Evolutionary conservation across 176 grass and related monocot genomes (phyloP), one percentile per base, ranked within the genome.

Genomic region (Guadua angustifolia): DNA sequence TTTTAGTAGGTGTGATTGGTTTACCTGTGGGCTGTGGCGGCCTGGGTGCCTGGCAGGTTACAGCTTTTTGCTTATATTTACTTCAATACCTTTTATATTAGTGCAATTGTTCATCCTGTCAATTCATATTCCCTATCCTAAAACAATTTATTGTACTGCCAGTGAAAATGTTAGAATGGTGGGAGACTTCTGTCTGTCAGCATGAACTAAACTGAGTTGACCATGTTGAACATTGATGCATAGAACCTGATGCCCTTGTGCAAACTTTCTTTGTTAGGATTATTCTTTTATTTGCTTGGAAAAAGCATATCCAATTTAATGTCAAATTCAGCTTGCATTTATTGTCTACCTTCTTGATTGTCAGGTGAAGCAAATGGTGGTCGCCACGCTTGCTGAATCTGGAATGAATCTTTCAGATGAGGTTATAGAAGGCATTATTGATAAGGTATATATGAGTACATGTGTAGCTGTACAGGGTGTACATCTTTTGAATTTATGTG

Each of bases 301-400:
- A n/a, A 57, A 77, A 76, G 12, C 32, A 85, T 76, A 58, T 66
- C 17, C 22, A 52, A 73, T 76, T n/a, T 88, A 66, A 38, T 5
- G 33, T 32, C 19, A 58, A 86, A 50, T 52, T 55, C 46, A 75
- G 18, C n/a, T 82, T 74, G 40, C 21, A 69, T 51, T 71, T 73
- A 55, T 38, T 71, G 39, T 64, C 19, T 69, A 44, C 21, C 19
- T 90, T 77, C 52, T 94, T 66, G 47, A 83, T 77, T 91, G 4
- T 76, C 53, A 94, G 90, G 90, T 94, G 22, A 92, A 94, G 87
- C 90, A 94, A 86, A 92, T 94, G 93, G 90, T 92, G 66, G 92
- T 94, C 0, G 84, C 92, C 19, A 94, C 92, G 71, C 86, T 94
- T 77, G 90, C 93, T 70, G 93, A 92, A 69, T 94, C 89, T 62